A percentile compares a stretch with the other conserved stretches of the same genome.
These are phyloP conservation scores for Colletotrichum sp. DNA, from an alignment of 2,329 filamentous ascomycete species.

Conservation along the genomic window DNA sequence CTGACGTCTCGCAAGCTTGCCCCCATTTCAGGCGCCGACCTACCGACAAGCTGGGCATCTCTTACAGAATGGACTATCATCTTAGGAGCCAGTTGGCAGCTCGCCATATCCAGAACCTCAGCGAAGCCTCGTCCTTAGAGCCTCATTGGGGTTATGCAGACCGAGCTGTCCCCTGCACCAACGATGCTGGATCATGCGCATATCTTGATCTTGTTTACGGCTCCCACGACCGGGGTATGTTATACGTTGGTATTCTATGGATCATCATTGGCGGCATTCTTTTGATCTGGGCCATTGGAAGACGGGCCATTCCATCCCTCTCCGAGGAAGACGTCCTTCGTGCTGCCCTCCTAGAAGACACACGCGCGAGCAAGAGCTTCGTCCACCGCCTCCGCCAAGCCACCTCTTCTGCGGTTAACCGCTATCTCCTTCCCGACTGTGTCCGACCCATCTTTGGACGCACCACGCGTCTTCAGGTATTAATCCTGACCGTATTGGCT, in stretches of 20 bases:
- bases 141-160: slow-evolving; percentile 54
- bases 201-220: slow-evolving; percentile 58
- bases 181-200: slow-evolving; percentile 49
- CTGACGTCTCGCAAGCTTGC: not conserved
- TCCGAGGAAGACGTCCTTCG: slow-evolving; percentile 16
- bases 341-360: slow-evolving; percentile 2
- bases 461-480: slow-evolving; percentile 71
- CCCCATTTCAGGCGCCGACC: not conserved
- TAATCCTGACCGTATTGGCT: slow-evolving; percentile 61
- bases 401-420: slow-evolving; percentile 28
- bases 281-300: slow-evolving; percentile 43
- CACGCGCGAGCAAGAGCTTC: not conserved
- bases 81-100: slow-evolving; percentile 11
- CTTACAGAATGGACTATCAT: slow-evolving; percentile 13
- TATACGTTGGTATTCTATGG: slow-evolving; percentile 58
- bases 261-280: slow-evolving; percentile 48
- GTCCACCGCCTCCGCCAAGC: slow-evolving; percentile 38
- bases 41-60: not conserved
- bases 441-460: slow-evolving; percentile 68
- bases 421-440: slow-evolving; percentile 66
- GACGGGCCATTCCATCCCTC: slow-evolving; percentile 25
- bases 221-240: slow-evolving; percentile 53
- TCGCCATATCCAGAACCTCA: slow-evolving; percentile 45
- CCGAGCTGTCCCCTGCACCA: slow-evolving; percentile 49
- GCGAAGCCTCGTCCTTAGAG: slow-evolving; percentile 35